Conservation (phyloP, 1,284 basidiomycete species). For the Exobasidium rhododendri region DNA sequence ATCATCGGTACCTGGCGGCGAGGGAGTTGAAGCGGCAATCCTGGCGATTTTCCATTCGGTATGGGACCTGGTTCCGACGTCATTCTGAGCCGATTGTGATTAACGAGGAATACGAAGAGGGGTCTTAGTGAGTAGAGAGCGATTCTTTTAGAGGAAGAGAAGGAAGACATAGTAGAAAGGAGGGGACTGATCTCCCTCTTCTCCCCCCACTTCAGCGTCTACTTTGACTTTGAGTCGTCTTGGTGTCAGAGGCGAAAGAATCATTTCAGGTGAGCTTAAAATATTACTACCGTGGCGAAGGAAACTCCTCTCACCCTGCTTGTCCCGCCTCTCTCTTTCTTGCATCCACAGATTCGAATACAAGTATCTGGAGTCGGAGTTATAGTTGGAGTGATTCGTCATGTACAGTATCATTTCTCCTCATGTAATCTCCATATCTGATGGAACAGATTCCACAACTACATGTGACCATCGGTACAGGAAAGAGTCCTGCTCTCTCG, state of each 20-base stretch:
- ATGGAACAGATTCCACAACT: too few species aligned
- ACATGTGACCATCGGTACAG: too few species aligned
- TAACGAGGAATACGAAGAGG: constrained; percentile 99
- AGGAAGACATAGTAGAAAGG: background rate
- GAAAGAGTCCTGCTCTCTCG: too few species aligned
- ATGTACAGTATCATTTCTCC: constrained; percentile 5
- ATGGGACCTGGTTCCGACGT: constrained; percentile 98
- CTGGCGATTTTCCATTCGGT: constrained; percentile 99
- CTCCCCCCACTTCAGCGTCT: too few species aligned
- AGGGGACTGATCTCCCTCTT: background rate
- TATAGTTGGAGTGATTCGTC: constrained; percentile 3
- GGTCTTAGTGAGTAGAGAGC: constrained; percentile 63
- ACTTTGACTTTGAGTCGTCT: constrained; percentile 55
- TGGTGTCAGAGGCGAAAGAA: constrained; percentile 99
- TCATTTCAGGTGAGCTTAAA: constrained; percentile 70
- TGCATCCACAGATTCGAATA: constrained; percentile 44
- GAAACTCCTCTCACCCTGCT: background rate
- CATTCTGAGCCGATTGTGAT: constrained; percentile 98
- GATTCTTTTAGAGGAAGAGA: too few species aligned
- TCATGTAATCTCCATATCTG: too few species aligned
- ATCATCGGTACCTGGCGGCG: constrained; percentile 96
- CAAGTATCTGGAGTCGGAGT: constrained; percentile 42
- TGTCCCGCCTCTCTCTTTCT: constrained; percentile 1
- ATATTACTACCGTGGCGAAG: constrained; percentile 1
- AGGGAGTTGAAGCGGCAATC: constrained; percentile 96